A percentile compares a stretch with the other conserved stretches of the same genome.
phyloP scores from a whole-genome alignment of 495 filamentous ascomycete species.

The Xylaria longipes region DNA sequence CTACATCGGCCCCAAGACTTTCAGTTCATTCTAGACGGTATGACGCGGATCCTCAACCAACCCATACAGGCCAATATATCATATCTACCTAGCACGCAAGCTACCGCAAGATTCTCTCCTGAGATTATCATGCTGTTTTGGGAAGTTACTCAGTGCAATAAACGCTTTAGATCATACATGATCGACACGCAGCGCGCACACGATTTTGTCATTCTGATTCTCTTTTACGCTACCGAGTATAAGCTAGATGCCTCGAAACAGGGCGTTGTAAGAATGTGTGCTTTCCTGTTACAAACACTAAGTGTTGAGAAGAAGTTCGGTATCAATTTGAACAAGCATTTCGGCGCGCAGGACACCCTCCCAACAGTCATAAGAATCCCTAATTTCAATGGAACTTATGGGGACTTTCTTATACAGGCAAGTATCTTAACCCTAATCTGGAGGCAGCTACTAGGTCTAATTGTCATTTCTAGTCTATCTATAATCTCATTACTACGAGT shows the following conservation, averaged over 20 bases:
- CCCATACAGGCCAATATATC: constrained; percentile 86
- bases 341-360: constrained; percentile 87
- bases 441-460: constrained; percentile 14
- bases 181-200: constrained; percentile 93
- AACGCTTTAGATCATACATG: constrained; percentile 94
- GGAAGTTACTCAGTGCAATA: constrained; percentile 97
- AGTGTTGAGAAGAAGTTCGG: constrained; percentile 94
- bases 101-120: constrained; percentile 83
- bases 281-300: constrained; percentile 93
- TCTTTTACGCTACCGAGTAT: constrained; percentile 92
- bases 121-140: constrained; percentile 98
- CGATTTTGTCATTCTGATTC: constrained; percentile 87
- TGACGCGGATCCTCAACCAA: constrained; percentile 92
- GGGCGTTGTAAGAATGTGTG: constrained; percentile 93
- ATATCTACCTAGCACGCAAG: constrained; percentile 87
- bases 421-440: constrained; percentile 41
- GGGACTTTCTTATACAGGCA: constrained; percentile 91
- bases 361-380: constrained; percentile 79
- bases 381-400: constrained; percentile 89
- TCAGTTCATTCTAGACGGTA: constrained; percentile 95
- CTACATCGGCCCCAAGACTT: constrained; percentile 95
- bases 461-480: constrained; percentile 71
- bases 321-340: constrained; percentile 84
- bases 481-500: constrained; percentile 87
- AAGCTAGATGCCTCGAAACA: constrained; percentile 86